These are phyloP conservation scores for Euphorbia celastroides DNA, from an alignment of 441 rosid genomes.

Conservation along the genomic window DNA sequence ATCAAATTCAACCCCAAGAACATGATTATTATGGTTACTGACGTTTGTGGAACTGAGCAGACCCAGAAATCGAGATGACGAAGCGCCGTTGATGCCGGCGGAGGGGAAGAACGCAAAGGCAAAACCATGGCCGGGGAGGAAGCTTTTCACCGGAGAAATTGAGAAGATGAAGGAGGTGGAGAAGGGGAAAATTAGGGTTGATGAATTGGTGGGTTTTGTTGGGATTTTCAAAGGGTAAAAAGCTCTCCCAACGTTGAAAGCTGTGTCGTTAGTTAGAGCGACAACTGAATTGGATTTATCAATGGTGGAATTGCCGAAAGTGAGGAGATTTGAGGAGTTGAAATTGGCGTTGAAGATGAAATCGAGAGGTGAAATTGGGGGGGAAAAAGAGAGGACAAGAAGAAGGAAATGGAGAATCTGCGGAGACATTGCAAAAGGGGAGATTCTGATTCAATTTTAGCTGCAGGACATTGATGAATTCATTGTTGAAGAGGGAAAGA, in stretches of 20 bases:
- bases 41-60: constrained; percentile 27
- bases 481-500: not conserved
- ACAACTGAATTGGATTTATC: constrained; percentile 28
- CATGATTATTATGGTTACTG: constrained; percentile 29
- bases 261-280: constrained; percentile 30
- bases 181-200: not conserved
- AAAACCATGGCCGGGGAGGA: constrained; percentile 32
- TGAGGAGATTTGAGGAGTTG: constrained; percentile 29
- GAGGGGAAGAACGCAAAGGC: constrained; percentile 24
- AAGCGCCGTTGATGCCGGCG: constrained; percentile 18
- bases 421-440: constrained; percentile 10
- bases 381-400: not conserved
- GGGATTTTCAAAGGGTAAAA: constrained; percentile 31
- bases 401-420: not conserved
- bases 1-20: constrained; percentile 40
- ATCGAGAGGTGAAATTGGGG: constrained; percentile 11
- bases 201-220: constrained; percentile 11
- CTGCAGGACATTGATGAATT: not conserved
- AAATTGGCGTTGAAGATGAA: constrained; percentile 33
- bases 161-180: constrained; percentile 12
- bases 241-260: constrained; percentile 38
- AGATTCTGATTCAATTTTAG: not conserved
- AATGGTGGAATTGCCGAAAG: constrained; percentile 26
- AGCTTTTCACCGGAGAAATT: constrained; percentile 1
- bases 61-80: constrained; percentile 26